Conservation (phyloP, 129 eudicot species). For the Silybum marianum region DNA sequence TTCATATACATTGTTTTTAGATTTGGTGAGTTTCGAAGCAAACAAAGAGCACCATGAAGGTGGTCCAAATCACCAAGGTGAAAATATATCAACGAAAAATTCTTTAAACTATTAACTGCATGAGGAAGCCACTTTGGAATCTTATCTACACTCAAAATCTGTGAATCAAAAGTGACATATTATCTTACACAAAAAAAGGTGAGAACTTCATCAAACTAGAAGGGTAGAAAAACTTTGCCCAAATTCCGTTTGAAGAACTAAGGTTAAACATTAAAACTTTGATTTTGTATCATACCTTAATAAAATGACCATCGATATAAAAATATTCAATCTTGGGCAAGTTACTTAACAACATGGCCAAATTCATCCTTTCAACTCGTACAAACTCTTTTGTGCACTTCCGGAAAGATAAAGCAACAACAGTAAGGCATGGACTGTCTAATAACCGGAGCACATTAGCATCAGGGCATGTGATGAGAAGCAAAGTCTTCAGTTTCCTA, state of each 20-base stretch:
- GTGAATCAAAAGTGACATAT: neutral
- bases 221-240: neutral
- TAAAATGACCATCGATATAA: neutral
- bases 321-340: neutral
- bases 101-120: neutral
- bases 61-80: conserved; percentile 10
- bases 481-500: neutral
- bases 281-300: conserved; percentile 12
- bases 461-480: neutral
- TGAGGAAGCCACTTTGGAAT: conserved; percentile 24
- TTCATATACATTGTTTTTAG: too few relatives aligned
- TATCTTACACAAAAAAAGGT: neutral
- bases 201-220: neutral
- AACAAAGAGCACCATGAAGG: conserved; percentile 18
- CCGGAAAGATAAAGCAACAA: neutral
- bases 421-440: neutral
- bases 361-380: neutral
- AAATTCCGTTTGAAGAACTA: neutral
- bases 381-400: neutral
- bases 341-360: conserved; percentile 1
- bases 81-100: neutral
- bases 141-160: neutral
- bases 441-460: conserved; percentile 16
- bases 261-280: neutral
- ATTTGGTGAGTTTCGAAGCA: neutral